A percentile compares a stretch with the other conserved stretches of the same genome.
phyloP scores from a whole-genome alignment of 805 yeast species.

The Zygosaccharomyces bisporus region DNA sequence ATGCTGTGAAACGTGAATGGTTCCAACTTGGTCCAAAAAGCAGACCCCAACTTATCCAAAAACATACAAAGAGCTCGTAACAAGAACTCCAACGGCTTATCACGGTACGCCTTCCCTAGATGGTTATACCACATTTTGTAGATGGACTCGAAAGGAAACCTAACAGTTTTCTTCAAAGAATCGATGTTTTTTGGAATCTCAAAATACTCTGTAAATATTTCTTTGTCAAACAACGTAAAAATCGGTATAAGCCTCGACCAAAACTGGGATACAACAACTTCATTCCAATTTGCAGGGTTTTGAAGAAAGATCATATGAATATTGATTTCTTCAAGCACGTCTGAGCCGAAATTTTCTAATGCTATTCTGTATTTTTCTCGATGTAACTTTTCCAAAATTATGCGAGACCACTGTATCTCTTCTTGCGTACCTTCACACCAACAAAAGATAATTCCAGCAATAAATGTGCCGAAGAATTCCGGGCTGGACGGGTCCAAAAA shows the following conservation, averaged over 20 bases:
- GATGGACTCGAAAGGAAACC: conserved; percentile 31
- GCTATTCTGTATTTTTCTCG: conserved; percentile 11
- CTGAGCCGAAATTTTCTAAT: conserved; percentile 31
- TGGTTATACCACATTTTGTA: conserved; percentile 36
- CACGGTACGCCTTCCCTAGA: conserved; percentile 27
- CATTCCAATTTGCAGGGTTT: conserved; percentile 46
- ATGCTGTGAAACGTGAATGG: conserved; percentile 55
- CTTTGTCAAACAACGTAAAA: conserved; percentile 27
- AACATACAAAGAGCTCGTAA: conserved; percentile 50
- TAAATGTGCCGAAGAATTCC: conserved; percentile 19
- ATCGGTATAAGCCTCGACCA: conserved; percentile 35
- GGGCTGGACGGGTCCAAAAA: conserved; percentile 23
- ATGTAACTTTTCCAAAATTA: conserved; percentile 27
- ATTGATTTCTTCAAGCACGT: conserved; percentile 54
- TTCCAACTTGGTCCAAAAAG: conserved; percentile 53
- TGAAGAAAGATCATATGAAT: conserved; percentile 51
- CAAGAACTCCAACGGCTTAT: conserved; percentile 47
- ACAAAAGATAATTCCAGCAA: conserved; percentile 53
- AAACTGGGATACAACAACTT: conserved; percentile 28
- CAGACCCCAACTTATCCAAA: conserved; percentile 40
- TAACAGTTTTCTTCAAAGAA: conserved; percentile 30
- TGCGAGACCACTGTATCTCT: conserved; percentile 49
- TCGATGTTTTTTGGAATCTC: conserved; percentile 31
- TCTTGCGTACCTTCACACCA: conserved; percentile 50
- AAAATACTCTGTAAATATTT: conserved; percentile 27